phyloP scores from a whole-genome alignment of 2,329 filamentous ascomycete species.

The Mycosphaerella sp. region DNA sequence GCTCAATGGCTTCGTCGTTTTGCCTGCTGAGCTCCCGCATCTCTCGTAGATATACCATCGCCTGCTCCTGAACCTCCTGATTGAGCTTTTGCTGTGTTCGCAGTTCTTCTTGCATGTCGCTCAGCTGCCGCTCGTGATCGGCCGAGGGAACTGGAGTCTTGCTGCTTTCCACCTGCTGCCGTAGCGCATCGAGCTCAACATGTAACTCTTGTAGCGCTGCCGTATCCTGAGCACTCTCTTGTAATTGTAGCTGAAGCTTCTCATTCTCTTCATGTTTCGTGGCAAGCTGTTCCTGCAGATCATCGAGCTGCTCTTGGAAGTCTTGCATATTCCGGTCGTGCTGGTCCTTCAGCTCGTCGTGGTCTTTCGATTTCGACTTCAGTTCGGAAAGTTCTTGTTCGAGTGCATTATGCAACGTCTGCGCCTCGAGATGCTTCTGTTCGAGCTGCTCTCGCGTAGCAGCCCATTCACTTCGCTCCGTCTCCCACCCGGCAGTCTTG shows the following conservation, averaged over 20 bases:
- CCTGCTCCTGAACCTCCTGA: constrained; percentile 78
- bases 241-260: constrained; percentile 35
- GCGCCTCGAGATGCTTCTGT: constrained; percentile 33
- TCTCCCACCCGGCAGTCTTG: constrained; percentile 14
- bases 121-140: constrained; percentile 56
- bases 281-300: constrained; percentile 29
- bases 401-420: constrained; percentile 70
- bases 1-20: constrained; percentile 70
- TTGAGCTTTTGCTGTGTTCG: constrained; percentile 76
- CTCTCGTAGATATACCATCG: constrained; percentile 74
- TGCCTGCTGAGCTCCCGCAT: constrained; percentile 83
- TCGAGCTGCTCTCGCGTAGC: constrained; percentile 61
- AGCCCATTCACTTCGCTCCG: constrained; percentile 26
- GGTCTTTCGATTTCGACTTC: constrained; percentile 40
- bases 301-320: constrained; percentile 18
- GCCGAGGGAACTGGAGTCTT: constrained; percentile 36
- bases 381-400: constrained; percentile 71
- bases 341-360: constrained; percentile 21
- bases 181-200: constrained; percentile 18
- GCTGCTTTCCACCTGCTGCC: constrained; percentile 13
- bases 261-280: constrained; percentile 50
- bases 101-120: constrained; percentile 55
- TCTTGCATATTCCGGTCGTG: constrained; percentile 23
- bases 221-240: constrained; percentile 35
- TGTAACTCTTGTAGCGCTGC: constrained; percentile 31